These are phyloP conservation scores for Panaeolus cyanescens DNA, from an alignment of 768 basidiomycete species.

Conservation along the genomic window DNA sequence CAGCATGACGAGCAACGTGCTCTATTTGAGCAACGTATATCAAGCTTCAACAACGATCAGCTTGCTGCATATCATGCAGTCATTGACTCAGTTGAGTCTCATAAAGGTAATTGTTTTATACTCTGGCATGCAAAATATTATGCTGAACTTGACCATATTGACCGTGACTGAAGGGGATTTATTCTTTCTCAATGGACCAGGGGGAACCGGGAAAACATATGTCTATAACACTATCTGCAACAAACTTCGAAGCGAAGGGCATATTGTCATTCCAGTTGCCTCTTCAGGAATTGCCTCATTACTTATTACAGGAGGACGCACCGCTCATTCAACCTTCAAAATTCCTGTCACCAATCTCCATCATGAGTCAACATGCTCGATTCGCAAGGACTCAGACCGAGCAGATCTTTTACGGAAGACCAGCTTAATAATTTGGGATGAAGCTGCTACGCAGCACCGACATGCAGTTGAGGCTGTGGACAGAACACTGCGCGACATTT, in stretches of 20 bases:
- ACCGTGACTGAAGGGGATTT: too few relatives aligned
- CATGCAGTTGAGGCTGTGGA: constrained; percentile 38
- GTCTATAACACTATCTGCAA: constrained; percentile 37
- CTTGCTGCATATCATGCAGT: too few relatives aligned
- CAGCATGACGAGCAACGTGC: constrained; percentile 29
- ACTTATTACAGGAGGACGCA: constrained; percentile 44
- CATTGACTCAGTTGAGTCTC: too few relatives aligned
- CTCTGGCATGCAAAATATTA: constrained; percentile 27
- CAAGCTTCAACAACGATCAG: too few relatives aligned
- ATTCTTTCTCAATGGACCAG: constrained; percentile 47
- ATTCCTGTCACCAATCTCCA: constrained; percentile 34
- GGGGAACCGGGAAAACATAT: constrained; percentile 49
- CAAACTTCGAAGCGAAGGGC: constrained; percentile 20
- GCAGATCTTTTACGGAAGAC: constrained; percentile 31
- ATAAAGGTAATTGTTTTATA: too few relatives aligned
- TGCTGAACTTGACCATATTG: constrained; percentile 20
- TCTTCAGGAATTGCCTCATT: constrained; percentile 51
- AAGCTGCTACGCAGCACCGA: constrained; percentile 38
- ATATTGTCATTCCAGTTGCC: constrained; percentile 47
- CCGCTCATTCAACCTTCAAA: constrained; percentile 50
- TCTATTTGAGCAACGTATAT: too few relatives aligned
- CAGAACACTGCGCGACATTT: constrained; percentile 31
- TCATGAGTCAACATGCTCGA: constrained; percentile 21
- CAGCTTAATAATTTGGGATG: constrained; percentile 47
- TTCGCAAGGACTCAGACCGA: constrained; percentile 23